Conservation (phyloP, 805 yeast genomes). For the Priceomyces carsonii region DNA sequence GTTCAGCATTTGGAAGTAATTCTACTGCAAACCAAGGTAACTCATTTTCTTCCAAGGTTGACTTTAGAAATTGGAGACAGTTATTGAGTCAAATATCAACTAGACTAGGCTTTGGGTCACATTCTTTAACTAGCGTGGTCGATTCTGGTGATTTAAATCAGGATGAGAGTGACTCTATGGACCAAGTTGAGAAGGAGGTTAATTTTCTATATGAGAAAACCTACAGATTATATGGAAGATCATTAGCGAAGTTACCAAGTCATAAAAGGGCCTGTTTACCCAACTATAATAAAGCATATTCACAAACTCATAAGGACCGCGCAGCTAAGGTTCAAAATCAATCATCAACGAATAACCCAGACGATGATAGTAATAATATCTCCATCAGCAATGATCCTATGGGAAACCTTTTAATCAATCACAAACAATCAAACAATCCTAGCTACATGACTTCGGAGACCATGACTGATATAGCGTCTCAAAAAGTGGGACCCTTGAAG, state of each 20-base stretch:
- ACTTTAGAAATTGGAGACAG: constrained; percentile 36
- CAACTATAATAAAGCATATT: constrained; percentile 31
- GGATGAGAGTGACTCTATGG: constrained; percentile 10
- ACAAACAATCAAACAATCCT: constrained; percentile 12
- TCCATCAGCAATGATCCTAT: constrained; percentile 42
- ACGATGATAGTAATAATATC: constrained; percentile 30
- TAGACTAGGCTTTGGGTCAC: constrained; percentile 35
- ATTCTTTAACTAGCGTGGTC: constrained; percentile 27
- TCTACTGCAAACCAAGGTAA: constrained; percentile 23
- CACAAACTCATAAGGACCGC: constrained; percentile 6
- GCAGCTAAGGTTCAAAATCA: constrained; percentile 16
- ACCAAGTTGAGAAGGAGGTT: constrained; percentile 30
- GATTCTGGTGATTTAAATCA: constrained; percentile 11
- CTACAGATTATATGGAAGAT: constrained; percentile 39
- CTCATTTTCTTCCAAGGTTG: constrained; percentile 22
- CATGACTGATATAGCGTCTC: constrained; percentile 22
- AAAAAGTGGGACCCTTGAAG: constrained; percentile 27
- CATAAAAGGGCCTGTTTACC: constrained; percentile 43
- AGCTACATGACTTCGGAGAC: constrained; percentile 8
- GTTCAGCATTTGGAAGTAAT: constrained; percentile 23
- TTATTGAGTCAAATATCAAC: constrained; percentile 35
- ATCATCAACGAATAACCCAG: constrained; percentile 10
- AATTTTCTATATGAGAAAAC: constrained; percentile 34
- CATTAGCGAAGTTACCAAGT: constrained; percentile 34
- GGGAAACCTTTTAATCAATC: constrained; percentile 43